A percentile compares a stretch with the other conserved stretches of the same genome.
These are phyloP conservation scores for Phlebopus sp. DNA, from an alignment of 1,284 basidiomycete genomes.

Conservation along the genomic window DNA sequence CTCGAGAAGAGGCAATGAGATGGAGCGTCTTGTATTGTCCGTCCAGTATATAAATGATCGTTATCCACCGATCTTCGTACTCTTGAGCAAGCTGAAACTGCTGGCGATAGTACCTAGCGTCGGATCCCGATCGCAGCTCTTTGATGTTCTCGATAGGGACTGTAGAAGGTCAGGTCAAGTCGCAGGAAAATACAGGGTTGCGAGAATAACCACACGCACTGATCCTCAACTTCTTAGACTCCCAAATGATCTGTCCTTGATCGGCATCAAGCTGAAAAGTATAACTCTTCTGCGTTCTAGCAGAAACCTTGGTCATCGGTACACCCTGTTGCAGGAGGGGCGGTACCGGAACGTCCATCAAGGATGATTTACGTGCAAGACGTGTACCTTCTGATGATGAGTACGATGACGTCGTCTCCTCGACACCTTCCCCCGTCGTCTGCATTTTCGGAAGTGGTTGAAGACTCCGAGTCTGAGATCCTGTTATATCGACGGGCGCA, in stretches of 20 bases:
- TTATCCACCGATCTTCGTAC: slow-evolving; percentile 71
- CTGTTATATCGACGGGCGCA: background rate
- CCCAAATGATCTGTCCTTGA: slow-evolving; percentile 81
- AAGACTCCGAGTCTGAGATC: too few species aligned
- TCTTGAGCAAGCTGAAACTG: slow-evolving; percentile 67
- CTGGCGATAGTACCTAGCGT: slow-evolving; percentile 77
- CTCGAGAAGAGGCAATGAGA: slow-evolving; percentile 73
- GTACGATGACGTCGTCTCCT: too few species aligned
- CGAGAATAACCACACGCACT: slow-evolving; percentile 48
- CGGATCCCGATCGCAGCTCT: slow-evolving; percentile 80
- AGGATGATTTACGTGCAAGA: slow-evolving; percentile 13
- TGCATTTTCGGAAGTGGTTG: slow-evolving; percentile 8
- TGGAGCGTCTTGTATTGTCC: slow-evolving; percentile 91
- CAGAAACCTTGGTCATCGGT: slow-evolving; percentile 86
- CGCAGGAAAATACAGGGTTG: background rate
- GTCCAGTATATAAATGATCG: slow-evolving; percentile 73
- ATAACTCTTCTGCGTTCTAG: slow-evolving; percentile 77
- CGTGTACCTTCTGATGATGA: too few species aligned
- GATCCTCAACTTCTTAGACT: slow-evolving; percentile 73
- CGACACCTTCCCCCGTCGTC: background rate
- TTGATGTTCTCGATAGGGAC: slow-evolving; percentile 91
- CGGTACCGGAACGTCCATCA: slow-evolving; percentile 46
- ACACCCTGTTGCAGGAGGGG: slow-evolving; percentile 56
- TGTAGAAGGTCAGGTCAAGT: slow-evolving; percentile 26
- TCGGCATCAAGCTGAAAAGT: slow-evolving; percentile 77